phyloP scores from a whole-genome alignment of 495 filamentous ascomycete species.

The Alectoria sarmentosa region DNA sequence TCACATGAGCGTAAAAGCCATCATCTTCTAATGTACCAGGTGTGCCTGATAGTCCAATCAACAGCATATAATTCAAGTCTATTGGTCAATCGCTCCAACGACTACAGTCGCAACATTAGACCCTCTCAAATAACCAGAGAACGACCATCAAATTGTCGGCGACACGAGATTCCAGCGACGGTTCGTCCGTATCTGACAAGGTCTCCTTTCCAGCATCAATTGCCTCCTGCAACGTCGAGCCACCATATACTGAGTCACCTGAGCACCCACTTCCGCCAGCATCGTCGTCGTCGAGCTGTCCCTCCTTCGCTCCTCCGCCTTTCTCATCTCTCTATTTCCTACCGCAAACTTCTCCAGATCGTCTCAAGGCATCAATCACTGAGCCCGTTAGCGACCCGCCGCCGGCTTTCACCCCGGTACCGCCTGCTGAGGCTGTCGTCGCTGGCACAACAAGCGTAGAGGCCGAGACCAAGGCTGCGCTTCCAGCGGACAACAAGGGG shows the following conservation, averaged over 20 bases:
- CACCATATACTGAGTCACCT: constrained; percentile 40
- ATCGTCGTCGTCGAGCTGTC: constrained; percentile 8
- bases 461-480: constrained; percentile 77
- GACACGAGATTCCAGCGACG: constrained; percentile 52
- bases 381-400: constrained; percentile 51
- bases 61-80: background rate
- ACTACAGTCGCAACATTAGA: background rate
- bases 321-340: constrained; percentile 26
- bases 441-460: constrained; percentile 48
- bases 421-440: constrained; percentile 37
- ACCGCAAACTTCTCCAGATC: constrained; percentile 41
- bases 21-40: background rate
- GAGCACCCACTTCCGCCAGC: constrained; percentile 14
- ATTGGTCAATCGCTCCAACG: background rate
- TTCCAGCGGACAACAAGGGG: constrained; percentile 71
- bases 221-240: constrained; percentile 42
- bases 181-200: constrained; percentile 60
- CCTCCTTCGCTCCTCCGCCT: constrained; percentile 20
- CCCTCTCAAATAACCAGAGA: background rate
- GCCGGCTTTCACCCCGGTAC: constrained; percentile 49
- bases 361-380: constrained; percentile 46
- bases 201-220: constrained; percentile 34
- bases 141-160: constrained; percentile 60
- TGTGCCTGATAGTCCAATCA: background rate
- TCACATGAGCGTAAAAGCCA: background rate